Conservation (phyloP, 495 filamentous ascomycete species). For the Acidomyces sp. region DNA sequence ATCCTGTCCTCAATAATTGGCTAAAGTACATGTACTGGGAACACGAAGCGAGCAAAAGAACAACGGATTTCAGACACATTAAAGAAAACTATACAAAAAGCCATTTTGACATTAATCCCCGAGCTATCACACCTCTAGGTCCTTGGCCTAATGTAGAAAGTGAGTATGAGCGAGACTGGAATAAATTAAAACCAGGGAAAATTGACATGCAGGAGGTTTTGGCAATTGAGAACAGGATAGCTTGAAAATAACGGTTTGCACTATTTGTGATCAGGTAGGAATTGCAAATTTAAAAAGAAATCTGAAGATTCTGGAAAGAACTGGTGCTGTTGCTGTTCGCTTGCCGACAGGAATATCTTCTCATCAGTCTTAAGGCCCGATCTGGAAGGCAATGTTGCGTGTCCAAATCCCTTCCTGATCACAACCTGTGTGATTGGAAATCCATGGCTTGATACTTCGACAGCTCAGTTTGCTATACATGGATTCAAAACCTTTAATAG, state of each 20-base stretch:
- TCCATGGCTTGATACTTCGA: too few relatives aligned
- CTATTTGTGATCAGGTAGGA: not conserved
- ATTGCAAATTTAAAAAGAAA: too few relatives aligned
- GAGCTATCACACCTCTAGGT: constrained; percentile 29
- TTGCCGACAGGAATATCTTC: too few relatives aligned
- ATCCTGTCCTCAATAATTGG: constrained; percentile 40
- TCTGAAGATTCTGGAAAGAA: too few relatives aligned
- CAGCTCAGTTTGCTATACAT: too few relatives aligned
- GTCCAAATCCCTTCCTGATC: too few relatives aligned
- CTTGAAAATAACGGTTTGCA: not conserved
- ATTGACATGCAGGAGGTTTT: constrained; percentile 29
- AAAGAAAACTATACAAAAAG: constrained; percentile 49
- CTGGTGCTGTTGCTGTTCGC: too few relatives aligned
- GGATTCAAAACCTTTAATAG: too few relatives aligned
- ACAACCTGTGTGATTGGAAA: too few relatives aligned
- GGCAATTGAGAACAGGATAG: constrained; percentile 19
- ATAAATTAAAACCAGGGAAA: constrained; percentile 26
- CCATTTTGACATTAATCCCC: constrained; percentile 31
- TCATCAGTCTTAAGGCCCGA: too few relatives aligned
- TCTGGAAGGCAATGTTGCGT: too few relatives aligned
- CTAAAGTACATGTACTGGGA: constrained; percentile 41
- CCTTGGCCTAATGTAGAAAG: constrained; percentile 30
- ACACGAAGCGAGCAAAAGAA: constrained; percentile 28
- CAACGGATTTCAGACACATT: constrained; percentile 36
- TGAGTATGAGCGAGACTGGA: constrained; percentile 31